Evolutionary conservation across 2,329 filamentous ascomycete species (phyloP).

Genomic region (Chaetomiaceae sp.): DNA sequence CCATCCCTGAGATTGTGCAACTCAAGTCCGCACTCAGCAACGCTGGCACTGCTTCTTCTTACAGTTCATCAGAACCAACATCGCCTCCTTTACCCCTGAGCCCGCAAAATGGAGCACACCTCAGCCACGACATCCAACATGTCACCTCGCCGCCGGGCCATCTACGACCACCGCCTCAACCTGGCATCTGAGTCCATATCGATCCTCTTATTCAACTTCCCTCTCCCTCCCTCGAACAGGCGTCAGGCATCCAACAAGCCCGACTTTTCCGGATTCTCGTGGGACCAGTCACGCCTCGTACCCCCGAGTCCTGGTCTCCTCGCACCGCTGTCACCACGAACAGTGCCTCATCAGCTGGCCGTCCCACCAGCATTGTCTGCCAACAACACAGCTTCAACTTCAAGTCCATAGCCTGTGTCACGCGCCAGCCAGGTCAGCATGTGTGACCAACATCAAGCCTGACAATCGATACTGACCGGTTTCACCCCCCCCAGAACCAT

Average conservation of each 20-base stretch:
- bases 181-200: not conserved
- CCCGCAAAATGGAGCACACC: too few species aligned
- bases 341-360: not conserved
- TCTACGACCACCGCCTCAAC: not conserved
- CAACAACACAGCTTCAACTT: not conserved
- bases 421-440: too few species aligned
- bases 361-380: not conserved
- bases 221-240: not conserved
- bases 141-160: not conserved
- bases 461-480: too few species aligned
- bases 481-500: too few species aligned
- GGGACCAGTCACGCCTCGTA: not conserved
- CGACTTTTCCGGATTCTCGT: slow-evolving; percentile 8
- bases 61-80: too few species aligned
- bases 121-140: not conserved
- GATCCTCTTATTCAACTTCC: not conserved
- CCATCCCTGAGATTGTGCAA: too few species aligned
- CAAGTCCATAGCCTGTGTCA: not conserved
- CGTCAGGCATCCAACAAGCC: not conserved
- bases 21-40: too few species aligned
- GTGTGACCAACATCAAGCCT: too few species aligned
- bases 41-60: too few species aligned
- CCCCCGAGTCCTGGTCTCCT: not conserved
- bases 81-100: too few species aligned
- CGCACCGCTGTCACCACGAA: not conserved